phyloP scores from a whole-genome alignment of 192 early-diverging fungal species.

The Coemansia sp. region DNA sequence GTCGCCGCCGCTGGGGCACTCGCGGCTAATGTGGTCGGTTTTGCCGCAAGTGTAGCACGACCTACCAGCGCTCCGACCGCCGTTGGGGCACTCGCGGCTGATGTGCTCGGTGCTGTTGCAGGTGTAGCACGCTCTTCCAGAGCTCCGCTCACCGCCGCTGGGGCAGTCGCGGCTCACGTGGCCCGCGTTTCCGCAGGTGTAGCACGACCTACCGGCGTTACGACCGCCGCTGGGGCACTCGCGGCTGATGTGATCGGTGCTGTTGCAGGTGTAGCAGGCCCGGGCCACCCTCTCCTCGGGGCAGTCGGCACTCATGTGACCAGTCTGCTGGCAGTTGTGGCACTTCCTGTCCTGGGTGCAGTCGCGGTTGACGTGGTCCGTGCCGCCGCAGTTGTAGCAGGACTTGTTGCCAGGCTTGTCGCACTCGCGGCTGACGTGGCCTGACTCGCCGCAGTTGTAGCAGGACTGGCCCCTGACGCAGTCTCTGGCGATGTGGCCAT shows the following conservation, averaged over 20 bases:
- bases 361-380: constrained; percentile 48
- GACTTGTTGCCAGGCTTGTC: constrained; percentile 25
- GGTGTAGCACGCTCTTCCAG: constrained; percentile 9
- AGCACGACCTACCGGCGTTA: constrained; percentile 45
- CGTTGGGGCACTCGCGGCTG: constrained; percentile 39
- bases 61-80: constrained; percentile 34
- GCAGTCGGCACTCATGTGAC: constrained; percentile 43
- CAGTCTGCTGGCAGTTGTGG: constrained; percentile 42
- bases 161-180: constrained; percentile 55
- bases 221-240: constrained; percentile 50
- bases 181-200: constrained; percentile 48
- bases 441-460: constrained; percentile 51
- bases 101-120: constrained; percentile 34
- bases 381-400: constrained; percentile 54
- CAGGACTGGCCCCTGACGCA: constrained; percentile 38
- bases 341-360: constrained; percentile 41
- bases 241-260: constrained; percentile 37
- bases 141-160: too few relatives aligned
- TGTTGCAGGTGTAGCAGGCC: neutral
- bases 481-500: constrained; percentile 47
- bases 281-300: constrained; percentile 14
- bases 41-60: constrained; percentile 54
- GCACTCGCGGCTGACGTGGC: constrained; percentile 51
- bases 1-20: constrained; percentile 35
- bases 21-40: constrained; percentile 50